Evolutionary conservation across 2,329 filamentous ascomycete species (phyloP).

Genomic region (Penicillium sp.): DNA sequence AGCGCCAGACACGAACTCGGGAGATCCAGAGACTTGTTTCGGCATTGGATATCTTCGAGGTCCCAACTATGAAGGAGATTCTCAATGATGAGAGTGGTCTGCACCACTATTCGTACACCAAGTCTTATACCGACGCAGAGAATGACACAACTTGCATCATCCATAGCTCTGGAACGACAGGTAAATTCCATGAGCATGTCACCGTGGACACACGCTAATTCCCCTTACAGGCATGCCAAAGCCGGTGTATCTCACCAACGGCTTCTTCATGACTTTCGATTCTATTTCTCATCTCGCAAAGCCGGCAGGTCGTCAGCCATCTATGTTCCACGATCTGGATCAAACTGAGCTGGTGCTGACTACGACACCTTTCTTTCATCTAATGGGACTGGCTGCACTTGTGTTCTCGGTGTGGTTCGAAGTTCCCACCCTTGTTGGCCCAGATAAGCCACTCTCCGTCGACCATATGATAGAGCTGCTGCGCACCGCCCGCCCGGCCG

Average conservation of each 20-base stretch:
- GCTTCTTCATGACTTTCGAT: conserved; percentile 20
- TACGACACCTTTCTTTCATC: conserved; percentile 26
- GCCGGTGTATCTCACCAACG: conserved; percentile 28
- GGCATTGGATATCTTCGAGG: conserved; percentile 6
- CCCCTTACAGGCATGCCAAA: conserved; percentile 26
- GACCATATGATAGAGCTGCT: conserved; percentile 20
- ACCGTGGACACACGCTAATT: conserved; percentile 14
- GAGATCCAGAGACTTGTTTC: conserved; percentile 14
- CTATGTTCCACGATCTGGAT: conserved; percentile 7
- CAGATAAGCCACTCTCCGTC: conserved; percentile 25
- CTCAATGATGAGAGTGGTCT: conserved; percentile 6
- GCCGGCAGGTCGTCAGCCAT: conserved; percentile 15
- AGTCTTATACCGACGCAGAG: conserved; percentile 22
- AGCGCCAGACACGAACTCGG: conserved; percentile 38
- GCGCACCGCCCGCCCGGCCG: conserved; percentile 14
- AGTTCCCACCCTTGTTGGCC: conserved; percentile 18
- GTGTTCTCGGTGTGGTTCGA: conserved; percentile 17
- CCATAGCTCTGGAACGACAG: conserved; percentile 40
- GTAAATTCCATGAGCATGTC: conserved; percentile 23
- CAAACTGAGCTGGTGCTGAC: conserved; percentile 14
- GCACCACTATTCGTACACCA: conserved; percentile 17
- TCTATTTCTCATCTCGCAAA: conserved; percentile 1
- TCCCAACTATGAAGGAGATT: conserved; percentile 8
- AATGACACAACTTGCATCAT: conserved; percentile 26
- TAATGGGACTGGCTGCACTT: conserved; percentile 23